Conservation (phyloP, 139 green algal genomes). For the Micractinium conductrix region DNA sequence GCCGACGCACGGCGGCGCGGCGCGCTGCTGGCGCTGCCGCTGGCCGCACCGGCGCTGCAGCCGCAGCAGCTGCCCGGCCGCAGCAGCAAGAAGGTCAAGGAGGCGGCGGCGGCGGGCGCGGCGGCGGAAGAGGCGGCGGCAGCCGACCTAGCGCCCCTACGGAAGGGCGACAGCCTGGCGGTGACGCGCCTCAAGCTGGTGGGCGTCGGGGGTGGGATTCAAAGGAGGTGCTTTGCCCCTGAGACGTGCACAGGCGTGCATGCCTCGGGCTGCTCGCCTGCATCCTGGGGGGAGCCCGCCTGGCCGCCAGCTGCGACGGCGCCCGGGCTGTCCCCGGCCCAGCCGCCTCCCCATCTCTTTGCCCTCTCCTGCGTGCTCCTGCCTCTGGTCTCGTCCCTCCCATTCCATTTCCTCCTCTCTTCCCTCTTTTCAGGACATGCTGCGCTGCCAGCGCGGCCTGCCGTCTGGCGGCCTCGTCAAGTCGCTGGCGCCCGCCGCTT, state of each 20-base stretch:
- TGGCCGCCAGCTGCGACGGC: too few relatives aligned
- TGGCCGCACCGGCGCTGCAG: neutral
- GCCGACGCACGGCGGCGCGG: neutral
- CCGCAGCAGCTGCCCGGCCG: neutral
- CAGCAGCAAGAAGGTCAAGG: conserved; percentile 8
- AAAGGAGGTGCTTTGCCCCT: too few relatives aligned
- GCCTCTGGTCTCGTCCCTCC: too few relatives aligned
- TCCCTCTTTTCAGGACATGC: conserved; percentile 20
- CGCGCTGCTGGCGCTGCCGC: neutral
- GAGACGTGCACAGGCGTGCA: too few relatives aligned
- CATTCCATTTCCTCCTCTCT: too few relatives aligned
- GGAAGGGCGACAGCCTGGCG: neutral
- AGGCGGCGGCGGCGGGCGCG: conserved; percentile 7
- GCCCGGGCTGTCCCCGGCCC: neutral
- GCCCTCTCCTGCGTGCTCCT: too few relatives aligned
- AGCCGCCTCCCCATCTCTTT: too few relatives aligned
- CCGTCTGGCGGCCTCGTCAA: neutral
- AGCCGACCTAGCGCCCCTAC: neutral
- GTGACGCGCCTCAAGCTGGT: conserved; percentile 24
- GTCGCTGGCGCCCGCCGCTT: conserved; percentile 30
- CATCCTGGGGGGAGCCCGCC: too few relatives aligned
- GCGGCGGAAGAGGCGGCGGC: neutral
- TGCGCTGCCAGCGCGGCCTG: conserved; percentile 12
- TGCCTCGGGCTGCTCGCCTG: too few relatives aligned
- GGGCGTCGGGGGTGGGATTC: too few relatives aligned